phyloP scores from a whole-genome alignment of 441 rosid genomes.

The Macaranga tanarius region DNA sequence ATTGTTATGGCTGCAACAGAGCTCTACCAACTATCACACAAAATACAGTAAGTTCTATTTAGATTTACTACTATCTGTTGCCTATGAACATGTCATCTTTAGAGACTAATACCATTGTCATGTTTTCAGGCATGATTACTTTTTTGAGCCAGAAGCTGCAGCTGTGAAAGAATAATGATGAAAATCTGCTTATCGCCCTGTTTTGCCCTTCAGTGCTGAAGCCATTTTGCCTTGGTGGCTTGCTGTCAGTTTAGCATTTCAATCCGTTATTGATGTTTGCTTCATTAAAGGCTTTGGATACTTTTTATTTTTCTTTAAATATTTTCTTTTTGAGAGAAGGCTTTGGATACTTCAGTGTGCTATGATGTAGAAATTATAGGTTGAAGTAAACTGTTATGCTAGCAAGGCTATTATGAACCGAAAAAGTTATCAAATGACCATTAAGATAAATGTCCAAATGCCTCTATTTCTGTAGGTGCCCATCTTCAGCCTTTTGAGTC shows the following conservation, averaged over 20 bases:
- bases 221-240: neutral
- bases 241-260: slow-evolving; percentile 30
- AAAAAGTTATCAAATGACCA: neutral
- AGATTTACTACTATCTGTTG: neutral
- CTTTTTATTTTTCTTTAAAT: neutral
- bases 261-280: slow-evolving; percentile 9
- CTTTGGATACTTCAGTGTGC: neutral
- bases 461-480: neutral
- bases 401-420: neutral
- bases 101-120: neutral
- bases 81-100: neutral
- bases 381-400: neutral
- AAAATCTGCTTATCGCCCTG: slow-evolving; percentile 15
- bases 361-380: slow-evolving; percentile 10
- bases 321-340: neutral
- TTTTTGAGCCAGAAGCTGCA: slow-evolving; percentile 48
- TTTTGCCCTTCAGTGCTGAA: no score
- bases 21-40: slow-evolving; percentile 77
- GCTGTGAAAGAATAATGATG: slow-evolving; percentile 59
- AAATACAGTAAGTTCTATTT: slow-evolving; percentile 56
- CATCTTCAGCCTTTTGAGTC: neutral
- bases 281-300: neutral
- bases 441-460: neutral
- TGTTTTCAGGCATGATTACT: slow-evolving; percentile 68
- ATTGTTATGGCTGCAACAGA: slow-evolving; percentile 90